These are phyloP conservation scores for Nakaseomyces sp. DNA, from an alignment of 1,139 yeast genomes.

Conservation along the genomic window DNA sequence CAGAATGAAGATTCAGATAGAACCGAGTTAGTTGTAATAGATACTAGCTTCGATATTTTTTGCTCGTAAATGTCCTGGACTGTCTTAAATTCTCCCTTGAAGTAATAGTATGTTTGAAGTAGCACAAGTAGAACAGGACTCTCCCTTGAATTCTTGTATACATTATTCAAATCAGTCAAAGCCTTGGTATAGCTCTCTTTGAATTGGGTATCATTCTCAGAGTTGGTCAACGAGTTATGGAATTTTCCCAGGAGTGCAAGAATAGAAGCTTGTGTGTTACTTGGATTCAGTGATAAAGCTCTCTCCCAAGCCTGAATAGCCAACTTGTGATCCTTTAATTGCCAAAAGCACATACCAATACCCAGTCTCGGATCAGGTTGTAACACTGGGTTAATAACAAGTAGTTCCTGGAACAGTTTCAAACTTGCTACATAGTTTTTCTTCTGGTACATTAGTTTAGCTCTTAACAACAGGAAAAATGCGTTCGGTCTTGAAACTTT, in stretches of 20 bases:
- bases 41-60: conserved; percentile 34
- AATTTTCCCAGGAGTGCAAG: conserved; percentile 62
- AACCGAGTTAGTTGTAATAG: conserved; percentile 32
- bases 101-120: conserved; percentile 48
- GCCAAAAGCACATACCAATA: conserved; percentile 91
- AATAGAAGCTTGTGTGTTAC: conserved; percentile 48
- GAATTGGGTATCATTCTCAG: conserved; percentile 47
- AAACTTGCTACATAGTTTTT: conserved; percentile 68
- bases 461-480: conserved; percentile 76
- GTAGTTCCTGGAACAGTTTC: conserved; percentile 72
- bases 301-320: conserved; percentile 82
- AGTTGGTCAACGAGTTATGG: conserved; percentile 46
- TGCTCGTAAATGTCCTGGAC: conserved; percentile 51
- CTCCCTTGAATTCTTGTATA: conserved; percentile 25
- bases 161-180: conserved; percentile 27
- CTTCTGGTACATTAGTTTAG: conserved; percentile 66
- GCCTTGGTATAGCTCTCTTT: conserved; percentile 42
- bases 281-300: conserved; percentile 56
- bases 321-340: conserved; percentile 64
- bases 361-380: conserved; percentile 94
- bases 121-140: conserved; percentile 39
- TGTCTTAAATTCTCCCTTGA: conserved; percentile 48
- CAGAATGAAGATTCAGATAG: conserved; percentile 77
- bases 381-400: conserved; percentile 65
- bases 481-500: conserved; percentile 42